Evolutionary conservation across 2,329 filamentous ascomycete genomes (phyloP), one percentile per base, ranked within the genome.

Genomic region (Lasiodiplodia theobromae): DNA sequence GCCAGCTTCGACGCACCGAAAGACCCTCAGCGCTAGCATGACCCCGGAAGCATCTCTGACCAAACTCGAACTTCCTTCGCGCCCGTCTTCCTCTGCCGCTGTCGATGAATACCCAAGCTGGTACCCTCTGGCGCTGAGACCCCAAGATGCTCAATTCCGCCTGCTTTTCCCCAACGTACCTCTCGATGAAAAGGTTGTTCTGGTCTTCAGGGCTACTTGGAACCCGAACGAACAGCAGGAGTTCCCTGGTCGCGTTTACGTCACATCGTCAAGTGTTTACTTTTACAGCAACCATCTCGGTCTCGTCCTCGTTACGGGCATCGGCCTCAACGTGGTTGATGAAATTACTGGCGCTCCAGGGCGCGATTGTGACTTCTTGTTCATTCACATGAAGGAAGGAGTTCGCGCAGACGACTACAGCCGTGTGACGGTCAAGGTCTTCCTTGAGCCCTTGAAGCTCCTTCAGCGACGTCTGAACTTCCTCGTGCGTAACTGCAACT

Each of bases 201-300:
- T 98, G 62, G 96, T 99, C 2, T 98, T 98, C 82, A 89, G 94
- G 56, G 95, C 94, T 18, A 93, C 93, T 0, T 99, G 96, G 93
- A 91, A 89, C 74, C 88, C 89, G 1, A 91, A 89, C 72, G 89
- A 92, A 66, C 87, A 89, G 72, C 90, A 92, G 78, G 90, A 92
- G 70, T 93, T 98, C 69, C 90, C 91, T 10, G 91, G 96, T 0
- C 89, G 96, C 66, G 89, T 97, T 28, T 99, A 96, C 77, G 90
- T 97, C 69, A 98, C 95, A 0, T 86, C 91, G 0, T 89, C 91
- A 70, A 92, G 94, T 71, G 89, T 99, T 77, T 98, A 97, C 79
- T 98, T 99, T 77, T 99, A 97, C 80, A 96, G 94, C 74, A 92
- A 98, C 75, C 92, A 97, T 76, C 89, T 97, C 77, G 96, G 96